These are phyloP conservation scores for Amphichorda felina DNA, from an alignment of 2,329 filamentous ascomycete genomes.

Conservation along the genomic window DNA sequence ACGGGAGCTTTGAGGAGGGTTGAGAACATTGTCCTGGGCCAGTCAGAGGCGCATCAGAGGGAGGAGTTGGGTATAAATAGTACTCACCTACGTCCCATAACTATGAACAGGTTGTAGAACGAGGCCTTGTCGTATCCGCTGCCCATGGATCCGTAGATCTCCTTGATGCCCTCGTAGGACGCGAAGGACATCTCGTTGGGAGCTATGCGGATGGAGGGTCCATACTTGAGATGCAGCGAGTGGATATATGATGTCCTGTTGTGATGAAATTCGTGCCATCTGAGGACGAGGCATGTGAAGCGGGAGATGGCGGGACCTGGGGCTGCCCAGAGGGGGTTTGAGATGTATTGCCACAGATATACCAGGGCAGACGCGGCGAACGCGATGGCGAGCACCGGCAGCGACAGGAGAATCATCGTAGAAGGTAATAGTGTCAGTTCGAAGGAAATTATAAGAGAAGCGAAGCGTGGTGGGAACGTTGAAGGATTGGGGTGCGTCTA, in stretches of 20 bases:
- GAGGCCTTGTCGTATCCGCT: constrained; percentile 55
- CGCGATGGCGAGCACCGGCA: constrained; percentile 10
- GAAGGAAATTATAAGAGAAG: no score
- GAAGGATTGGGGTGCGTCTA: no score
- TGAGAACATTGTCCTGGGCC: constrained; percentile 48
- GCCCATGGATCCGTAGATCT: constrained; percentile 50
- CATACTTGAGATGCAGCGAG: constrained; percentile 39
- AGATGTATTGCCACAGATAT: constrained; percentile 14
- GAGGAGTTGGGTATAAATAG: no score
- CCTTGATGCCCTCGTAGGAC: constrained; percentile 41
- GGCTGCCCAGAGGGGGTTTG: constrained; percentile 23
- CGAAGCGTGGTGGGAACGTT: no score
- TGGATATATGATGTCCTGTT: constrained; percentile 44
- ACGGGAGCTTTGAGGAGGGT: constrained; percentile 42
- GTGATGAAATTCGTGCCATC: constrained; percentile 43
- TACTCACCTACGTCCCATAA: constrained; percentile 42
- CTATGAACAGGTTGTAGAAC: constrained; percentile 50
- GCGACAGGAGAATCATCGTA: neutral
- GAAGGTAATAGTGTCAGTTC: no score
- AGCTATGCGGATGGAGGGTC: constrained; percentile 43
- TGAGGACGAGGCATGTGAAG: constrained; percentile 37
- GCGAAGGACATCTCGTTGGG: constrained; percentile 50
- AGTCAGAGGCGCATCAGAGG: no score
- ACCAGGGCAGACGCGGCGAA: constrained; percentile 12
- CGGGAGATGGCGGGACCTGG: constrained; percentile 36